Evolutionary conservation across 805 yeast genomes (phyloP).

Genomic region (Lipomyces mesembrius): DNA sequence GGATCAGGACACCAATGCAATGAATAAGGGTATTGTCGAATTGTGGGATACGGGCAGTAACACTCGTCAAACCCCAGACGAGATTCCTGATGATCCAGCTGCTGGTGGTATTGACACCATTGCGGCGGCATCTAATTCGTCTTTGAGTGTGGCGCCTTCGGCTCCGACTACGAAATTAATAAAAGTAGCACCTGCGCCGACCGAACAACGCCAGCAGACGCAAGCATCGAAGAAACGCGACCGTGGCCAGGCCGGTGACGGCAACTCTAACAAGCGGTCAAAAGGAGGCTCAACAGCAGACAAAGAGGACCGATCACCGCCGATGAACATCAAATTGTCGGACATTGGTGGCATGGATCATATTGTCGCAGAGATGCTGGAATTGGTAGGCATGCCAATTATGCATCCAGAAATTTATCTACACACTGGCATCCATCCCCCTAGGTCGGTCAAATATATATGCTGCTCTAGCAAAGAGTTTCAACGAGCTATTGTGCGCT

Average conservation of each 20-base stretch:
- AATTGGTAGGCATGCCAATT: conserved; percentile 87
- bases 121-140: not conserved
- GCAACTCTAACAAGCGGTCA: conserved; percentile 56
- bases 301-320: conserved; percentile 60
- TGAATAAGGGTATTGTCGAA: conserved; percentile 77
- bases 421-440: conserved; percentile 92
- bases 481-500: not conserved
- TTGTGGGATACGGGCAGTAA: conserved; percentile 57
- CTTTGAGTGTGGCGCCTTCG: not conserved
- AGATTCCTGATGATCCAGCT: conserved; percentile 18
- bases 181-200: too few relatives aligned
- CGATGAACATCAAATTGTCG: conserved; percentile 66
- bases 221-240: conserved; percentile 39
- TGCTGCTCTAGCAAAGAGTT: not conserved
- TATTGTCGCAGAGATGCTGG: conserved; percentile 84
- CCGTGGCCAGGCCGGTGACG: conserved; percentile 41
- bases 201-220: not conserved
- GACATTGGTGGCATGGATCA: conserved; percentile 89
- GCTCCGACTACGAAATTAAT: conserved; percentile 4
- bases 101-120: not conserved
- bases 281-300: conserved; percentile 52
- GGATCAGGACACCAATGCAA: conserved; percentile 58
- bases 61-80: conserved; percentile 38
- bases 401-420: conserved; percentile 89
- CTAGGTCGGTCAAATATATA: conserved; percentile 45